These are phyloP conservation scores for Sporisorium sorghi DNA, from an alignment of 1,284 basidiomycete species.

Conservation along the genomic window DNA sequence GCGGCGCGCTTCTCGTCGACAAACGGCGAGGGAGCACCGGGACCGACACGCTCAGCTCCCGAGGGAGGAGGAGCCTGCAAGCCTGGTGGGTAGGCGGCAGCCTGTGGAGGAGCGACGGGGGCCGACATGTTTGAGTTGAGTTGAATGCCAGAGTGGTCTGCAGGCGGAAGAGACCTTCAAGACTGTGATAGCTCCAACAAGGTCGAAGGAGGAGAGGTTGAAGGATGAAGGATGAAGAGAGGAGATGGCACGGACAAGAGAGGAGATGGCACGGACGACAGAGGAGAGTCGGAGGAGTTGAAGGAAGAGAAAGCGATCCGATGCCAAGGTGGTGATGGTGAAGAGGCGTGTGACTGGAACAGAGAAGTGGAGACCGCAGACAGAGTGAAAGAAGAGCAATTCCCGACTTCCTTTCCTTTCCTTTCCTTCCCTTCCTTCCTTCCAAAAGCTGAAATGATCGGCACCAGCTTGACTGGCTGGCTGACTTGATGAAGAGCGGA, in stretches of 20 bases:
- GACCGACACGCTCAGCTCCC: constrained; percentile 44
- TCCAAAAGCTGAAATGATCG: neutral
- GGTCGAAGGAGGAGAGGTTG: neutral
- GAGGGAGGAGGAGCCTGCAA: constrained; percentile 42
- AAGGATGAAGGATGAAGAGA: neutral
- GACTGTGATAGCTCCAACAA: neutral
- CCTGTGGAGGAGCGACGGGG: constrained; percentile 44
- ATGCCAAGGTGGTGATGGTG: constrained; percentile 19
- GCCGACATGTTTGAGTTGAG: constrained; percentile 36
- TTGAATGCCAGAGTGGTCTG: neutral
- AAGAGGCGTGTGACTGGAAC: constrained; percentile 6
- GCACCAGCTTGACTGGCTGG: constrained; percentile 7
- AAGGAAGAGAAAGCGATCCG: constrained; percentile 7
- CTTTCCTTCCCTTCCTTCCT: no score
- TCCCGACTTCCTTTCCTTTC: constrained; percentile 40
- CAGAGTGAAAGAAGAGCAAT: neutral
- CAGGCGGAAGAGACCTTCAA: neutral
- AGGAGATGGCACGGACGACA: neutral
- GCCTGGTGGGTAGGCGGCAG: constrained; percentile 47
- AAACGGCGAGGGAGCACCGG: constrained; percentile 39
- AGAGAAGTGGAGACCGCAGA: neutral
- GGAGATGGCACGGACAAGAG: no score
- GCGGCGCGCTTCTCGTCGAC: constrained; percentile 48
- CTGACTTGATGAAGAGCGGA: constrained; percentile 10
- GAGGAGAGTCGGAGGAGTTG: neutral